Evolutionary conservation across 2,329 filamentous ascomycete genomes (phyloP), one percentile per base, ranked within the genome.

Genomic region (Fusarium sarcochroum): DNA sequence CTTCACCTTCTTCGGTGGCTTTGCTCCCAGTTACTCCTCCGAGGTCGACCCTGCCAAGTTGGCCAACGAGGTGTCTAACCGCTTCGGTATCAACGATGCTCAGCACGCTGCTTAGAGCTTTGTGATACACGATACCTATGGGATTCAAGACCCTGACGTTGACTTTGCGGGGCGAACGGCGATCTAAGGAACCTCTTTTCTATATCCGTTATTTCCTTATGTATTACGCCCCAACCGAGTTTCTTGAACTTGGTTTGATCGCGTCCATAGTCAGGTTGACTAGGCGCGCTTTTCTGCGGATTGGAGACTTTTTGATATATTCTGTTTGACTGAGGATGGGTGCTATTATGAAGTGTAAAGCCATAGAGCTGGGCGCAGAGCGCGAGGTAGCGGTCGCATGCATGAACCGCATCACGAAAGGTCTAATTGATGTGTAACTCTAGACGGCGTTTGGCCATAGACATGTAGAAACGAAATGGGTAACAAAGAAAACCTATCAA

Each of bases 1-100:
- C 71, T 90, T 96, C 80, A 79, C 93, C 69, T 79, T 97, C 20
- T 87, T 97, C 58, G 88, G 87, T 63, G 87, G 89, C 40, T 80
- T 92, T 67, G 89, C 89, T 47, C 90, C 90, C 21, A 84, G 82
- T 27, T 89, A 89, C 66, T 85, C 84, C 17, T 80, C 85, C 30
- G 84, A 83, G 35, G 87, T 88, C 69, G 83, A 88, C 74, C 81
- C 87, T 7, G 77, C 80, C 55, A 83, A 82, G 73, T 80, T 86
- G 53, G 78, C 85, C 55, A 81, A 78, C 59, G 82, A 82, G 69
- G 83, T 86, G 40, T 81, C 83, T 63, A 82, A 79, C 73, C 85
- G 83, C 75, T 81, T 87, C 55, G 84, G 84, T 55, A 82, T 82
- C 66, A 75, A 68, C 48, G 65, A 75, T 41, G 59, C 63, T 21